A percentile compares a stretch with the other conserved stretches of the same genome.
phyloP scores from a whole-genome alignment of 306 rosid genomes.

The Gastrolobium bilobum region DNA sequence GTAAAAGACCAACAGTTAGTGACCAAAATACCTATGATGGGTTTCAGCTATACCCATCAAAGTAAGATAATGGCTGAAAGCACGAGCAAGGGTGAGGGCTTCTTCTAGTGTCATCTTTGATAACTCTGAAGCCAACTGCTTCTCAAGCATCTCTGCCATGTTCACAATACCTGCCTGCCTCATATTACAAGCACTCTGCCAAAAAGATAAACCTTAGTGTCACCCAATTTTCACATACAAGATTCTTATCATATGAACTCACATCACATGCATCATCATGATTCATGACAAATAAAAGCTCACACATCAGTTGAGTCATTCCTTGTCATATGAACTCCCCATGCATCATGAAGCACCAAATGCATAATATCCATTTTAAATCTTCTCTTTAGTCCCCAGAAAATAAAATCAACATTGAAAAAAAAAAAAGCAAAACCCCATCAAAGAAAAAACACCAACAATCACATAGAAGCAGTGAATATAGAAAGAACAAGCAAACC shows the following conservation, averaged over 20 bases:
- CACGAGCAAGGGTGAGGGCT: slow-evolving; percentile 88
- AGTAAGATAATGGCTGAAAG: slow-evolving; percentile 89
- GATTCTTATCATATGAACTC: background rate
- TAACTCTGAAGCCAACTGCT: slow-evolving; percentile 85
- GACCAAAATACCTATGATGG: slow-evolving; percentile 72
- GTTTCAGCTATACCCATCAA: slow-evolving; percentile 95
- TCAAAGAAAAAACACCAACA: background rate
- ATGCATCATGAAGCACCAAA: slow-evolving; percentile 44
- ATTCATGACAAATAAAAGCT: background rate
- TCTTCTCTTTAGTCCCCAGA: background rate
- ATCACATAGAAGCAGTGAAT: background rate
- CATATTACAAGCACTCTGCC: slow-evolving; percentile 88
- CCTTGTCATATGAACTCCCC: slow-evolving; percentile 8
- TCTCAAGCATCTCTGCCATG: slow-evolving; percentile 85
- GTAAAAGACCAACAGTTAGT: background rate
- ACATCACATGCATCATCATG: slow-evolving; percentile 35
- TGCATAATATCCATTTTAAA: background rate
- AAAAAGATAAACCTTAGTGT: slow-evolving; percentile 24
- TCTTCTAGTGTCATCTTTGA: slow-evolving; percentile 88
- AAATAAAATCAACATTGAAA: background rate
- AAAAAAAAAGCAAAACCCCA: slow-evolving; percentile 20
- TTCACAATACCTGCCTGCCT: slow-evolving; percentile 86
- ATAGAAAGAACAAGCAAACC: background rate
- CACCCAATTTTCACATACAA: slow-evolving; percentile 21
- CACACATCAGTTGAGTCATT: background rate